Percentiles rank a stretch among this genome's conserved stretches.
These are phyloP conservation scores for Clonostachys byssicola DNA, from an alignment of 2,329 filamentous ascomycete genomes.

Conservation along the genomic window DNA sequence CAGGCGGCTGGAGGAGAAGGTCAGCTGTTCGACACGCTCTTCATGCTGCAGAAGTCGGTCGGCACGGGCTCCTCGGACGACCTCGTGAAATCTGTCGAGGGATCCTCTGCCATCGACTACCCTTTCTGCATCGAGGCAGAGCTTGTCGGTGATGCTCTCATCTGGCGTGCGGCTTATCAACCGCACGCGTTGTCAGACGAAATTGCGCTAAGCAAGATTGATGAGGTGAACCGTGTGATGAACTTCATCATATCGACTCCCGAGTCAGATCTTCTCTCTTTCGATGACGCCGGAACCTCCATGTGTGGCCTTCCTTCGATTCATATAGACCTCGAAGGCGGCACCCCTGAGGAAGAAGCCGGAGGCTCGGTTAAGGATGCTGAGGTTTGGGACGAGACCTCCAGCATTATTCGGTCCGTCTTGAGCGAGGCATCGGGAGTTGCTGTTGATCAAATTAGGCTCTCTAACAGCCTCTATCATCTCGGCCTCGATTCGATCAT, in stretches of 20 bases:
- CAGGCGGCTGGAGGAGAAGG: constrained; percentile 26
- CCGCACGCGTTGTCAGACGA: constrained; percentile 41
- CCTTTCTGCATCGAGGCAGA: constrained; percentile 82
- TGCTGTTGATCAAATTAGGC: constrained; percentile 50
- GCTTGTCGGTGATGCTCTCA: constrained; percentile 42
- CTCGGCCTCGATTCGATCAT: constrained; percentile 90
- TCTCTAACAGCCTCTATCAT: constrained; percentile 68
- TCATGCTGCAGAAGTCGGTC: constrained; percentile 43
- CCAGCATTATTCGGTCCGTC: constrained; percentile 36
- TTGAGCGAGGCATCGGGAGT: constrained; percentile 58
- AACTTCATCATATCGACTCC: constrained; percentile 45
- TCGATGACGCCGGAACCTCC: constrained; percentile 46
- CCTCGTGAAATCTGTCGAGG: constrained; percentile 60
- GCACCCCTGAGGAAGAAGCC: background rate
- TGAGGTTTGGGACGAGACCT: constrained; percentile 24
- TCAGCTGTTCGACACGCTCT: constrained; percentile 50
- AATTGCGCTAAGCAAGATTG: constrained; percentile 47
- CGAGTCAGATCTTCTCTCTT: constrained; percentile 47
- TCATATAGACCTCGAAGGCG: background rate
- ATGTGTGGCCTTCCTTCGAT: constrained; percentile 57
- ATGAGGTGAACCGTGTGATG: constrained; percentile 56
- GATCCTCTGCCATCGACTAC: constrained; percentile 71
- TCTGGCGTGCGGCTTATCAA: constrained; percentile 73
- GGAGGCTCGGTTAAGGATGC: background rate
- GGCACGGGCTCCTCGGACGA: constrained; percentile 1